Base-by-base conservation (phyloP, 179 eudicot species). In the Carnegiea gigantea region DNA sequence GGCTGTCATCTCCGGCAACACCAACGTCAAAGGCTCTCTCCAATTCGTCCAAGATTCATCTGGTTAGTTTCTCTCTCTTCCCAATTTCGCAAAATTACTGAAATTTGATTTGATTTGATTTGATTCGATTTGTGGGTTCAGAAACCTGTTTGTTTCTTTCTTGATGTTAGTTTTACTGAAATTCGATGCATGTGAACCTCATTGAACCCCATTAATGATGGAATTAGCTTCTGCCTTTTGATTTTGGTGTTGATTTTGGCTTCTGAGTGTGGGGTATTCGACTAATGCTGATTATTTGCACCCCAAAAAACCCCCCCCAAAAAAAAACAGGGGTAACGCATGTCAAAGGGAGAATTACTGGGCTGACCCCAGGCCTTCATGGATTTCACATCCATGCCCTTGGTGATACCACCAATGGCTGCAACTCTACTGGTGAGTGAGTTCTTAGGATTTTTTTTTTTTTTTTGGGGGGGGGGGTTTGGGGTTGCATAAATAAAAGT, bases 381-480 rank as follows among this genome's bases (percentile, higher is more conserved):
- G 98, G 94, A 12, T 94, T 94, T 81, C 98, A 94, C 82, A 90
- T 94, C 57, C 98, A 94, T 79, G 90, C 95, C 33, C 91, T 94
- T 78, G 98, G 98, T 36, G 98, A 94, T 85, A 94, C 98, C 81
- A 91, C 92, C 84, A 93, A 93, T 81, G 98, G 97, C 81, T 94
- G 98, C 90, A 89, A 81, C 83, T 94, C 98, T 79, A 93, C 97
- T 72, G 97, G 98, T 86, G 59, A 40, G 73, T n/a, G 14, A 5
- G 21, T n/a, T 7, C 53, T 48, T 9, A 48, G 53, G 12, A 48
- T 67, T 77, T n/a, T 23, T 76, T 67, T 77, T n/a, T 23, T 76
- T 62, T 79, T 38, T 23, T 62, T 70, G 21, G 14, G 6, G 4
- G 40, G 36, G 30, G 2, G 13, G 30, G 68, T 28, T 28, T 28